Base-by-base conservation (phyloP, 495 filamentous ascomycete genomes). In the Physcia stellaris region DNA sequence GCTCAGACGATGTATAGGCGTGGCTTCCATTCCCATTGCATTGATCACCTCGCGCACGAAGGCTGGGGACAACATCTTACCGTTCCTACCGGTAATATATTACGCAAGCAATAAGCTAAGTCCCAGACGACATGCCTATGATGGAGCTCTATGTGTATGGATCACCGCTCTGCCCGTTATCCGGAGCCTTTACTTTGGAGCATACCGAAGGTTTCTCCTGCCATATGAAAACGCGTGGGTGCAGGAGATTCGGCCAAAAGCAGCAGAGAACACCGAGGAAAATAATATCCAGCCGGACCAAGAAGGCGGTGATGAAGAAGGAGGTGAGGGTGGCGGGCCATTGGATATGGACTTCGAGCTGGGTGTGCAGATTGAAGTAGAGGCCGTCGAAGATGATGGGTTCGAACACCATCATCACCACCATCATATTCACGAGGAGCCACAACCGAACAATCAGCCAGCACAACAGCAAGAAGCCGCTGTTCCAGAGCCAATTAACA, bases 141-240 rank as follows among this genome's bases (percentile, higher is more conserved):
- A n/a, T n/a, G n/a, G n/a, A n/a, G n/a, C n/a, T n/a, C n/a, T n/a
- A n/a, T n/a, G n/a, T n/a, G n/a, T n/a, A n/a, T n/a, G n/a, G n/a
- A n/a, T n/a, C n/a, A 65, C 74, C 0, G 50, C 77, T 2, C 63
- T 87, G 27, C 84, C 84, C 1, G 74, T 74, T 38, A 42, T 86
- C 21, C 75, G 81, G 26, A 62, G 71, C 16, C 61, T 68, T 18
- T 90, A 93, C 55, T 67, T 71, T 35, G 58, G 63, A n/a, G 52
- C 80, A 24, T 80, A 83, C 47, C 66, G 74, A n/a, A 62, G 64
- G 18, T 12, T 82, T 5, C 80, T 84, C 46, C 71, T 66, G 12
- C 55, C 61, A 15, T 51, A 75, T 21, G 79, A 86, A 56, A 66
- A 57, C 42, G 71, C 64, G 38, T 84, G 84, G 68, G 64, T 76